A percentile compares a stretch with the other conserved stretches of the same genome.
These are phyloP conservation scores for Nelumbo lutea DNA, from an alignment of 164 flowering plant species.

Conservation along the genomic window DNA sequence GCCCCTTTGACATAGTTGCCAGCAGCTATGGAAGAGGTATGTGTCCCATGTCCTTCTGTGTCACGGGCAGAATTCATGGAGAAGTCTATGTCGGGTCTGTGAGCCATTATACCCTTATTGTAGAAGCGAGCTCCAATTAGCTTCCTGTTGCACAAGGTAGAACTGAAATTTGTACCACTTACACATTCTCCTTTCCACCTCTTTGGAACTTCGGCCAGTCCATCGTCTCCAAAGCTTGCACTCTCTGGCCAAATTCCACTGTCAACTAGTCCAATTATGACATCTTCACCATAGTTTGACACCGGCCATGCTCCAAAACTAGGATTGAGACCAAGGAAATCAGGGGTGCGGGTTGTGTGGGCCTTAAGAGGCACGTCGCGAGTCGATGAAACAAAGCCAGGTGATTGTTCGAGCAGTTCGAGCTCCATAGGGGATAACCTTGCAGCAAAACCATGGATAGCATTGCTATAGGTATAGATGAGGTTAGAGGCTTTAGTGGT, in stretches of 20 bases:
- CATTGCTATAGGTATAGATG: slow-evolving; percentile 32
- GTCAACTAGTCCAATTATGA: slow-evolving; percentile 57
- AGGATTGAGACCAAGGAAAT: slow-evolving; percentile 45
- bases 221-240: slow-evolving; percentile 42
- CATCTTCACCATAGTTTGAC: slow-evolving; percentile 39
- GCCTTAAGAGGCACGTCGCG: slow-evolving; percentile 27
- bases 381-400: slow-evolving; percentile 34
- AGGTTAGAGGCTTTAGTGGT: slow-evolving; percentile 11
- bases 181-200: slow-evolving; percentile 62
- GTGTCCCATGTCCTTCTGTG: slow-evolving; percentile 59
- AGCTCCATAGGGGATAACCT: slow-evolving; percentile 30
- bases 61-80: slow-evolving; percentile 47
- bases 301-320: slow-evolving; percentile 36
- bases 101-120: slow-evolving; percentile 42
- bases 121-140: slow-evolving; percentile 62
- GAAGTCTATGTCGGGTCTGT: slow-evolving; percentile 22
- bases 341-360: slow-evolving; percentile 41
- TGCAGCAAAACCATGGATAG: slow-evolving; percentile 46
- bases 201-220: slow-evolving; percentile 40
- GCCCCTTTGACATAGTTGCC: slow-evolving; percentile 41
- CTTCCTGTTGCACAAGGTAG: slow-evolving; percentile 56
- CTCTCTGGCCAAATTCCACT: slow-evolving; percentile 74
- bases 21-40: slow-evolving; percentile 57
- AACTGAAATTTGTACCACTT: slow-evolving; percentile 31
- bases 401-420: slow-evolving; percentile 22